These are phyloP conservation scores for Pseudognaphalium luteoalbum DNA, from an alignment of 129 eudicot genomes.

Conservation along the genomic window DNA sequence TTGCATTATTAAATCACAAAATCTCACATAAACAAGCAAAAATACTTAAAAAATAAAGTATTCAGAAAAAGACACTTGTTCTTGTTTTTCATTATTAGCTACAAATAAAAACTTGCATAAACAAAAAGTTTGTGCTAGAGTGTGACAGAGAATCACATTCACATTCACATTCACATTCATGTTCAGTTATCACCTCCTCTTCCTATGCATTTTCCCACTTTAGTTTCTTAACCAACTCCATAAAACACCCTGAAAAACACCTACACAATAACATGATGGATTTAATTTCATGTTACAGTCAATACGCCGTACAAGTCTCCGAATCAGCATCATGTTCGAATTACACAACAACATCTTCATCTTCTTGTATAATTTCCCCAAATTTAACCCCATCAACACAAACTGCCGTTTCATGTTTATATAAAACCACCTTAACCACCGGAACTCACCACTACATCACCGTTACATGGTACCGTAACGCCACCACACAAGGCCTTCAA, in stretches of 20 bases:
- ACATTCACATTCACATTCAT: conserved; percentile 39
- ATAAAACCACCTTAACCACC: conserved; percentile 54
- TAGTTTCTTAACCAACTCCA: conserved; percentile 17
- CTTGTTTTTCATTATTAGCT: conserved; percentile 8
- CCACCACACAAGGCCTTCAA: conserved; percentile 58
- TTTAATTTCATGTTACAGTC: conserved; percentile 75
- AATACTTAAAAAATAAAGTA: background rate
- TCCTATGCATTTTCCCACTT: conserved; percentile 20
- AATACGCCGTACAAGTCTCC: conserved; percentile 71
- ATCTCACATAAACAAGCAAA: conserved; percentile 32
- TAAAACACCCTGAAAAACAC: background rate
- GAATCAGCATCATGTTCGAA: conserved; percentile 68
- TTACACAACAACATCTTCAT: conserved; percentile 28
- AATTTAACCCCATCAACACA: conserved; percentile 59
- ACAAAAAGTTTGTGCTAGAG: conserved; percentile 17
- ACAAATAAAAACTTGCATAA: conserved; percentile 2
- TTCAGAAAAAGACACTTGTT: conserved; percentile 35
- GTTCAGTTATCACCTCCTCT: conserved; percentile 1
- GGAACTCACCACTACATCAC: conserved; percentile 48
- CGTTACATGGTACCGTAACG: conserved; percentile 73
- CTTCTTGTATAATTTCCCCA: conserved; percentile 46
- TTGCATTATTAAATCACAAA: conserved; percentile 22
- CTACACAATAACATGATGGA: conserved; percentile 61
- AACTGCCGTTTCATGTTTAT: conserved; percentile 58
- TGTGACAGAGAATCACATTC: conserved; percentile 36